phyloP scores from a whole-genome alignment of 495 filamentous ascomycete genomes.

The Clohesyomyces aquaticus region DNA sequence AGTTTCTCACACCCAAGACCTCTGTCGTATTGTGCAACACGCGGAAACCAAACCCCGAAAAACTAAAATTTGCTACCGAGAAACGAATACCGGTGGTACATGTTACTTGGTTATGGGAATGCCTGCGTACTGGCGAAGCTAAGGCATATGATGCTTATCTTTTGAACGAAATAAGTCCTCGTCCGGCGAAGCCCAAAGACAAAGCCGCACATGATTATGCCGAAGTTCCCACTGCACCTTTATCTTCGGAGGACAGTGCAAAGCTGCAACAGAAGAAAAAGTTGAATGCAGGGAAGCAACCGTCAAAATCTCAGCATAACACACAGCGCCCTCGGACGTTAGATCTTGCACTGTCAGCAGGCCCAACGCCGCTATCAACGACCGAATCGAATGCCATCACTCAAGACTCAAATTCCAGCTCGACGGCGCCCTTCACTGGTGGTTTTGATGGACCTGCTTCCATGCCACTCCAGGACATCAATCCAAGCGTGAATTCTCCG shows the following conservation, averaged over 20 bases:
- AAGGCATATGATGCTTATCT: slow-evolving; percentile 52
- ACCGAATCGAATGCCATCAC: slow-evolving; percentile 12
- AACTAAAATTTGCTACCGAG: slow-evolving; percentile 70
- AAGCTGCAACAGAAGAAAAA: slow-evolving; percentile 23
- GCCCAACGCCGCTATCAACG: slow-evolving; percentile 10
- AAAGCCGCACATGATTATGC: slow-evolving; percentile 8
- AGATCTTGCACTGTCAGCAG: slow-evolving; percentile 14
- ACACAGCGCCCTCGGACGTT: slow-evolving; percentile 12
- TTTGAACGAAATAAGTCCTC: neutral
- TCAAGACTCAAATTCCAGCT: slow-evolving; percentile 13
- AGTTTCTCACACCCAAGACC: slow-evolving; percentile 66
- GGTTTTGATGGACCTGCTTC: slow-evolving; percentile 19
- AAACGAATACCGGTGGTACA: slow-evolving; percentile 79
- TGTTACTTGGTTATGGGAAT: slow-evolving; percentile 81
- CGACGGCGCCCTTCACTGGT: neutral
- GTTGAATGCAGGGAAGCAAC: neutral
- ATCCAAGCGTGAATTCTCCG: slow-evolving; percentile 38
- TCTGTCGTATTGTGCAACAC: slow-evolving; percentile 73
- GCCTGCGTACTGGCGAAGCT: slow-evolving; percentile 62
- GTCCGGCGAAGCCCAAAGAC: neutral
- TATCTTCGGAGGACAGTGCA: slow-evolving; percentile 32
- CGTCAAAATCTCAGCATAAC: slow-evolving; percentile 1
- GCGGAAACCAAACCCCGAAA: slow-evolving; percentile 66
- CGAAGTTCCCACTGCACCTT: slow-evolving; percentile 34
- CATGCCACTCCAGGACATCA: slow-evolving; percentile 36